phyloP scores from a whole-genome alignment of 257 asterid species.

The Dorcoceras hygrometricum region DNA sequence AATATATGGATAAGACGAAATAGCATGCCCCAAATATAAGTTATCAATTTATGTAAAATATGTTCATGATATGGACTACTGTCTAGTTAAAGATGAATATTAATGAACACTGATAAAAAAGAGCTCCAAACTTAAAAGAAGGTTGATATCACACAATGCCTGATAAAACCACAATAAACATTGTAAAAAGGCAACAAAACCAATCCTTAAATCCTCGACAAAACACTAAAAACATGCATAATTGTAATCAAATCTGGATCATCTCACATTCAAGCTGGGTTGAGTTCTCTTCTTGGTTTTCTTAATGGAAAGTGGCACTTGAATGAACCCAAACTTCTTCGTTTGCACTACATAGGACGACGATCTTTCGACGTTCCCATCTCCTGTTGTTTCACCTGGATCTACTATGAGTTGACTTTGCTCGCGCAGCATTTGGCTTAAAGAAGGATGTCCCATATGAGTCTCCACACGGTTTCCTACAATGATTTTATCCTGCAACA shows the following conservation, averaged over 20 bases:
- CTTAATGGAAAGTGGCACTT: slow-evolving; percentile 35
- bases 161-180: not conserved
- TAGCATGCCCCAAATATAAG: no score
- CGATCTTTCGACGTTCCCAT: slow-evolving; percentile 45
- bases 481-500: slow-evolving; percentile 48
- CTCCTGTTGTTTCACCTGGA: slow-evolving; percentile 36
- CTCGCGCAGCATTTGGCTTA: slow-evolving; percentile 84
- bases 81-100: no score
- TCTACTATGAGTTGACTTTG: slow-evolving; percentile 62
- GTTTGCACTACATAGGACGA: slow-evolving; percentile 48
- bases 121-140: no score
- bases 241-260: slow-evolving; percentile 14
- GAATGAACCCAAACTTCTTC: slow-evolving; percentile 58
- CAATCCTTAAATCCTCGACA: not conserved
- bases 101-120: no score
- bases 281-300: slow-evolving; percentile 63
- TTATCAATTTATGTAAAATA: no score
- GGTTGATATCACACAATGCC: no score
- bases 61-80: no score
- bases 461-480: slow-evolving; percentile 45
- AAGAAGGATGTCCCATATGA: slow-evolving; percentile 46
- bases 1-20: no score
- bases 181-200: not conserved
- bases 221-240: slow-evolving; percentile 15
- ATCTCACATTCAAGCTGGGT: slow-evolving; percentile 28